Base-by-base conservation (phyloP, 2,329 filamentous ascomycete species). In the Fusarium pseudonygamai region DNA sequence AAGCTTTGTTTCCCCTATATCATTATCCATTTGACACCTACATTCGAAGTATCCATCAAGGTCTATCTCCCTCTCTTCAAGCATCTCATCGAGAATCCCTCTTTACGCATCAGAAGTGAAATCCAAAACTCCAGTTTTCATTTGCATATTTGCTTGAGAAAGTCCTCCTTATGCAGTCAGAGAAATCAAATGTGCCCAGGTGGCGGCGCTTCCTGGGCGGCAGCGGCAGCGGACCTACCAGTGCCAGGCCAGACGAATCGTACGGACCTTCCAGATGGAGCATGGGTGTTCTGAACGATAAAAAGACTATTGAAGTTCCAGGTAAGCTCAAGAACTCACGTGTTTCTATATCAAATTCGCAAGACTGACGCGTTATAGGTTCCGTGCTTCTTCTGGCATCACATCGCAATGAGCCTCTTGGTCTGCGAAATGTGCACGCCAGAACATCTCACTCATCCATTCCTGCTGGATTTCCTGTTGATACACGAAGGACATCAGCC, bases 211-310 rank as follows among this genome's bases (percentile, higher is more conserved):
- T 78, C 65, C 62, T 78, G 50, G 62, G 62, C 34, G 67, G 66
- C 24, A 61, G 62, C 34, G 63, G 62, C 20, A 40, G 37, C 34
- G 65, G 68, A 43, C 58, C 70, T 13, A 26, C 64, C 14, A 46
- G 32, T 45, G 39, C 67, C 58, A 30, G 26, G 42, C 65, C 66
- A 34, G 66, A 71, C 39, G 69, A 67, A 46, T 49, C 59, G 20
- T 60, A 64, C 22, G 71, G 69, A 13, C 78, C 75, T 32, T 79
- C 84, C 12, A 87, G 79, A 82, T 91, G 88, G 89, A 88, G 84
- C 55, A 85, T 97, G 84, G 95, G 95, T n/a, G 93, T 98, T 32
- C 82, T 97, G 72, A 95, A 94, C 78, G 94, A 96, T 77, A 89
- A 85, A 53, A 82, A 92, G 64, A 97, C 95, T 0, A 93, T 96